Base-by-base conservation (phyloP, 108 stramenopile genomes). In the Conticribra guillardii region DNA sequence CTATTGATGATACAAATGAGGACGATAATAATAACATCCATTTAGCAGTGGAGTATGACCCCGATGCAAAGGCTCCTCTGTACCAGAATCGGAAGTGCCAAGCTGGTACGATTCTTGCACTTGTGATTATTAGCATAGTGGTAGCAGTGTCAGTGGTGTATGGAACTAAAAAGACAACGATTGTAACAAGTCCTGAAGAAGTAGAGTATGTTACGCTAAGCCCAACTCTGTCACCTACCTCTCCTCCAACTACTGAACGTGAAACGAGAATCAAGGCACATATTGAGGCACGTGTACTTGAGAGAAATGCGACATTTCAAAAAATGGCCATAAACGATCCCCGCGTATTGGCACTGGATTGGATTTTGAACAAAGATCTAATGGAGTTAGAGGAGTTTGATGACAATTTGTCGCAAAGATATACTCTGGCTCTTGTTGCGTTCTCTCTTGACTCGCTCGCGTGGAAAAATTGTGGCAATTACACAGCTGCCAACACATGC, bases 1-100 rank as follows among this genome's bases (percentile, higher is more conserved):
- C 41, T 28, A 59, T 80, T 4, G 69, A 84, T 41, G 64, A 76
- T 21, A 21, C 32, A 29, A 21, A 60, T 24, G 34, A 53, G 21
- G 2, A 30, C 18, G 5, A 17, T 55, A 16, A 28, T 55, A 23
- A 22, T n/a, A n/a, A n/a, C n/a, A n/a, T 41, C 37, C 11, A 41
- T 41, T 5, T 9, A 41, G 37, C 37, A 41, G 37, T 41, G 5
- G 37, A 41, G 11, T 41, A 9, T 41, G 37, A 41, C 37, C 37
- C 37, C 37, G 37, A 41, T 41, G 37, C 37, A 5, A 41, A 41
- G 11, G 11, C 37, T 5, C 37, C 37, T 5, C 5, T 11, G 5
- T 41, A 41, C 11, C 37, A 41, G 8, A 41, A 41, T 41, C 37
- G 37, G 8, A 41, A 41, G 11, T 41, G 11, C 37, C 11, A 9